These are phyloP conservation scores for Lipomyces japonicus DNA, from an alignment of 805 yeast genomes.

Conservation along the genomic window DNA sequence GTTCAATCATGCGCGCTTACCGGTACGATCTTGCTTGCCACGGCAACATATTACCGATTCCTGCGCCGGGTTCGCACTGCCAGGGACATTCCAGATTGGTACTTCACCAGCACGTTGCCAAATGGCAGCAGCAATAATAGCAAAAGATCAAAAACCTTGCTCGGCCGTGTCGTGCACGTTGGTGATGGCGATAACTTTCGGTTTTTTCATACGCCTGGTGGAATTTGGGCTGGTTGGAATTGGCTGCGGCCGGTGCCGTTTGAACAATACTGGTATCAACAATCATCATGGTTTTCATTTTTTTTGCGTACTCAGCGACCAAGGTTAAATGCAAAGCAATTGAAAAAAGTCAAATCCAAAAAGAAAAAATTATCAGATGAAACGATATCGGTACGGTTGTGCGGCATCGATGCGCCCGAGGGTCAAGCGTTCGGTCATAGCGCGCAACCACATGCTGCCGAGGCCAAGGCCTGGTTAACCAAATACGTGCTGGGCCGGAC, in stretches of 20 bases:
- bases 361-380: constrained; percentile 45
- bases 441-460: constrained; percentile 82
- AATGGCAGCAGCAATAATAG: too few relatives aligned
- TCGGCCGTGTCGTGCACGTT: constrained; percentile 30
- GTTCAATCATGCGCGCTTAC: constrained; percentile 1
- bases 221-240: constrained; percentile 84
- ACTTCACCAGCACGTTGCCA: too few relatives aligned
- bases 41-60: constrained; percentile 9
- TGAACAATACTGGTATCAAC: constrained; percentile 6
- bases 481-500: constrained; percentile 59
- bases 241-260: constrained; percentile 71
- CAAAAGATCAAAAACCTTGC: constrained; percentile 5
- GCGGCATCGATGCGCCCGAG: constrained; percentile 98
- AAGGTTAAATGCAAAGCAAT: background rate
- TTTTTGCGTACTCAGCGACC: background rate
- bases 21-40: constrained; percentile 4
- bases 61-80: constrained; percentile 27
- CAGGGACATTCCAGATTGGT: constrained; percentile 13
- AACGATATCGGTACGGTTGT: constrained; percentile 76
- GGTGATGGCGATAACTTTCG: constrained; percentile 70
- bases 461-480: constrained; percentile 76
- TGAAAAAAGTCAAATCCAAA: background rate
- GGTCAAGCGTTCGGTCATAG: constrained; percentile 91
- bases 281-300: background rate
- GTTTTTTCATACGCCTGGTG: constrained; percentile 92